Evolutionary conservation across 176 grass and related monocot species (phyloP).

Genomic region (Oryza officinalis): DNA sequence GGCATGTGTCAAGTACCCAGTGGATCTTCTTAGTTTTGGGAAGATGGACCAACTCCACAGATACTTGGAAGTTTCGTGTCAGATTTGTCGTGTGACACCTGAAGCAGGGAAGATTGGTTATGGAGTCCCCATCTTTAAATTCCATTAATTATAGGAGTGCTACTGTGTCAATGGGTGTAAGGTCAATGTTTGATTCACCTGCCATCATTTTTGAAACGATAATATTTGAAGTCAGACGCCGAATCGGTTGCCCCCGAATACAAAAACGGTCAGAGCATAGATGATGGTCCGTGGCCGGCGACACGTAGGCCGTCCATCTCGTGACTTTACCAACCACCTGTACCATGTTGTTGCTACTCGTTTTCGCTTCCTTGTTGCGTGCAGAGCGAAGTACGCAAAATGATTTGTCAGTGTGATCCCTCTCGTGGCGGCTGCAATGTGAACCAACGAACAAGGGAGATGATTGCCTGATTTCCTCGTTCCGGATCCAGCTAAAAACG

Average conservation of each 20-base stretch:
- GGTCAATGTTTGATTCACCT: slow-evolving; percentile 26
- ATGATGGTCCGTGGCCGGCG: not conserved
- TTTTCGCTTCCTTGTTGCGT: not conserved
- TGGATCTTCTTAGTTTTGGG: not conserved
- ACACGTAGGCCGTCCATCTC: not conserved
- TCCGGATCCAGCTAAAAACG: not conserved
- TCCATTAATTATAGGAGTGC: not conserved
- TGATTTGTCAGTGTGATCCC: not conserved
- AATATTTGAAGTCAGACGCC: slow-evolving; percentile 14
- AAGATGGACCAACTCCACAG: too few species aligned
- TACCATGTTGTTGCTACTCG: not conserved
- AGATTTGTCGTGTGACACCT: not conserved
- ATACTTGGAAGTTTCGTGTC: not conserved
- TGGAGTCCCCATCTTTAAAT: not conserved
- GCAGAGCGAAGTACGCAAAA: not conserved
- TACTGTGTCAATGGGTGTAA: not conserved
- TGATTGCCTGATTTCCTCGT: not conserved
- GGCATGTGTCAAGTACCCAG: too few species aligned
- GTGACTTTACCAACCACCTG: slow-evolving; percentile 7
- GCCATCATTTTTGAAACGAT: not conserved
- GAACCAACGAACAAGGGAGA: not conserved
- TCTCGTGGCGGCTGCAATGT: not conserved
- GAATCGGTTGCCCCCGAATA: not conserved
- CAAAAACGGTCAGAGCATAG: not conserved
- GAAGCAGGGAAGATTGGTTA: not conserved